Evolutionary conservation across 495 filamentous ascomycete genomes (phyloP).

Genomic region (Talaromyces thailandensis): DNA sequence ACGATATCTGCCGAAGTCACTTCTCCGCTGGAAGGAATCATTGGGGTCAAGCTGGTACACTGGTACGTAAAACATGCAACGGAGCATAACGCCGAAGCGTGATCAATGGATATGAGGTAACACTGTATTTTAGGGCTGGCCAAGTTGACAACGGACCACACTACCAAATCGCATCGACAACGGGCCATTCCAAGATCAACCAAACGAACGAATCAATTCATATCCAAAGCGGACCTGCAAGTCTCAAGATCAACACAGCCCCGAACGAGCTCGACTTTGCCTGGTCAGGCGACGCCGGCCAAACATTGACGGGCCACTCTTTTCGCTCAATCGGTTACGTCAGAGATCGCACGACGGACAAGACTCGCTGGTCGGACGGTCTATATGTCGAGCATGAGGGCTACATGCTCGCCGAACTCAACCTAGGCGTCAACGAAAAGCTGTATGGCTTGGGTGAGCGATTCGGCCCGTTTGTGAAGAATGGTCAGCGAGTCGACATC

Average conservation of each 20-base stretch:
- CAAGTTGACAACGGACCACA: conserved; percentile 47
- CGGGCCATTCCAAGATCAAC: conserved; percentile 33
- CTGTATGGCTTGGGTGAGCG: conserved; percentile 63
- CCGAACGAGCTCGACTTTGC: conserved; percentile 48
- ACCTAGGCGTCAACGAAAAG: conserved; percentile 56
- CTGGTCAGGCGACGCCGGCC: conserved; percentile 40
- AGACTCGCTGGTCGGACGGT: conserved; percentile 40
- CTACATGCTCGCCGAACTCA: conserved; percentile 54
- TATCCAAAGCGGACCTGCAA: conserved; percentile 45
- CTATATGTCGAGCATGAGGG: conserved; percentile 46
- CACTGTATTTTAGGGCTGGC: conserved; percentile 22
- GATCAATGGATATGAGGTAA: background rate
- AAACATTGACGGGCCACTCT: conserved; percentile 48
- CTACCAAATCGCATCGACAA: conserved; percentile 49
- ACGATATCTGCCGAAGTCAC: conserved; percentile 30
- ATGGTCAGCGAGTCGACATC: conserved; percentile 56
- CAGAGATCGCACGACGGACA: conserved; percentile 41
- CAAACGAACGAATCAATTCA: conserved; percentile 39
- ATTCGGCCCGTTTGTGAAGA: conserved; percentile 62
- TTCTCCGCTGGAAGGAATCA: conserved; percentile 49
- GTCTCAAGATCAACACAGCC: conserved; percentile 41
- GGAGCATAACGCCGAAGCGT: background rate
- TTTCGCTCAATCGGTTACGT: conserved; percentile 49
- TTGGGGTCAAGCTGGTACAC: conserved; percentile 56
- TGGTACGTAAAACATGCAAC: conserved; percentile 35